Base-by-base conservation (phyloP, 1,284 basidiomycete species). In the Coniophora puteana region DNA sequence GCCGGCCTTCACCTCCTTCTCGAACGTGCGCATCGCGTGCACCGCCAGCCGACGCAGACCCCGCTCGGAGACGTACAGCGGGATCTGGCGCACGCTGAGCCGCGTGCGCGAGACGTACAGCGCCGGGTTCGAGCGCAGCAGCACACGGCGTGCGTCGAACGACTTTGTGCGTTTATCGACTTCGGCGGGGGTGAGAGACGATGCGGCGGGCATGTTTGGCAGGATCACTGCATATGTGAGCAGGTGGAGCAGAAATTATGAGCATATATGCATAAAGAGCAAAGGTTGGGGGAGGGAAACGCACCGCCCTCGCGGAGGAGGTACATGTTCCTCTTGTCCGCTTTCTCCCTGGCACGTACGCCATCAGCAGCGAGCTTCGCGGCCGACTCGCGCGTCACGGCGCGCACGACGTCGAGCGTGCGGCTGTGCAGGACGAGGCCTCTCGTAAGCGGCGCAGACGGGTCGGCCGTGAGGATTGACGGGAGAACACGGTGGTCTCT, bases 311-410 rank as follows among this genome's bases (percentile, higher is more conserved):
- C 96, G 17, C 91, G 81, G 55, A 99, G 78, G 40, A 99, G 78
- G 64, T 98, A 98, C 52, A 96, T 82, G 61, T 98, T 97, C 16
- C 95, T 80, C 65, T 96, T 96, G 65, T 99, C 96, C 1, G 85
- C 84, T 63, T 94, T 94, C 61, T 93, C 84, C 38, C 93, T 74
- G 41, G 78, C 76, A 52, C 81, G 79, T 55, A 95, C 92, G 6
- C 87, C 83, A 20, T 85, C 88, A 48, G 95, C 92, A 54, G 89
- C 89, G 35, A 98, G 74, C 59, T 86, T 84, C 4, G 78, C 74
- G 8, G 96, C 96, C 52, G 89, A 78, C 48, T 93, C 90, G 33
- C 93, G 72, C 1, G 92, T 93, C 13, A 99, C 93, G 4, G 96
- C 96, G 13, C 85, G 80, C 14, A 88, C 80, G 39, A 96, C 89